phyloP scores from a whole-genome alignment of 2,329 filamentous ascomycete genomes.

The Diaporthe amygdali region DNA sequence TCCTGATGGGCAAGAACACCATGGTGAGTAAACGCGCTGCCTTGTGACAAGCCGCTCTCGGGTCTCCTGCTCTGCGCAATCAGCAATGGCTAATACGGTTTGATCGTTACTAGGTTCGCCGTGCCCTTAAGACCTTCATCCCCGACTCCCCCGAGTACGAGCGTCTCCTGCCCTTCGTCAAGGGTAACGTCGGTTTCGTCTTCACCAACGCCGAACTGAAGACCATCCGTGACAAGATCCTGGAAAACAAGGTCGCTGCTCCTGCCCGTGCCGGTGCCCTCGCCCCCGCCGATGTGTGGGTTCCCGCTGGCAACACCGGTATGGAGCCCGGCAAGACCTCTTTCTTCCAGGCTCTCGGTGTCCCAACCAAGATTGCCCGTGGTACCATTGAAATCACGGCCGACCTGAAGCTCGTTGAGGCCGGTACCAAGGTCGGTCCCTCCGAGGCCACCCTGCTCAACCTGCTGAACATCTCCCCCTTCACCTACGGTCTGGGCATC shows the following conservation, averaged over 20 bases:
- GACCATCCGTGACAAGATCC: conserved; percentile 89
- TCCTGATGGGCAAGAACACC: conserved; percentile 99
- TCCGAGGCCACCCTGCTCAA: conserved; percentile 99
- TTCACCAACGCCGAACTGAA: conserved; percentile 99
- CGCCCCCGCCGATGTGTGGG: conserved; percentile 89
- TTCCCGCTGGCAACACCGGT: conserved; percentile 98
- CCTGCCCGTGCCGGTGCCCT: conserved; percentile 97
- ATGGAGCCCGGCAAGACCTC: conserved; percentile 99
- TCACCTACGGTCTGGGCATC: conserved; percentile 99
- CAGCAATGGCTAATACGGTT: neutral
- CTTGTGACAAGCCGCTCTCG: neutral
- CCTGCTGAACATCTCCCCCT: conserved; percentile 99
- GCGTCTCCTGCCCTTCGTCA: conserved; percentile 93
- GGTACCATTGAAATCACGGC: conserved; percentile 99
- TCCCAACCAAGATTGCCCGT: conserved; percentile 99
- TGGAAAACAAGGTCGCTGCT: conserved; percentile 95
- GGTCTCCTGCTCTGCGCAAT: neutral
- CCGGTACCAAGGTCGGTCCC: conserved; percentile 91
- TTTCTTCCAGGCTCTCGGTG: conserved; percentile 99
- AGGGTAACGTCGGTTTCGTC: conserved; percentile 98
- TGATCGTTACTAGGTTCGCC: conserved; percentile 70
- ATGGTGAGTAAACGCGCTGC: conserved; percentile 70
- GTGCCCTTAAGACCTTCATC: conserved; percentile 95
- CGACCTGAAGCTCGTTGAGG: conserved; percentile 97
- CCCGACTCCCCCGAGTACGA: conserved; percentile 94